Conservation (phyloP, 176 grass and related monocot genomes). For the Coix lacrymajobi region DNA sequence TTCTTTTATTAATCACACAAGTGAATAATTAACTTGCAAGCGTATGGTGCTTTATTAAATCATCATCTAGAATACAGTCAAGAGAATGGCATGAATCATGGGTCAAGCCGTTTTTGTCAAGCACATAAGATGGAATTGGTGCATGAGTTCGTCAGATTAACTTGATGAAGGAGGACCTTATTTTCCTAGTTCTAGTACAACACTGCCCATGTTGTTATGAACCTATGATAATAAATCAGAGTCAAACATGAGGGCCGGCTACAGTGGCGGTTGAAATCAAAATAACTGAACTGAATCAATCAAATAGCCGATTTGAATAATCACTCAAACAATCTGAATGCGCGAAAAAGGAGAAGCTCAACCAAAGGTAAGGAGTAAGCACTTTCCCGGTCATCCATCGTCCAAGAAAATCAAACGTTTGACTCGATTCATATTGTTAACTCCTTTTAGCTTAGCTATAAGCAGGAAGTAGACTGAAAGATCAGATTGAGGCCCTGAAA, state of each 20-base stretch:
- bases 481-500: background rate
- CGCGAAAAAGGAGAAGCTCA: background rate
- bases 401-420: slow-evolving; percentile 22
- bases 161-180: background rate
- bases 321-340: background rate
- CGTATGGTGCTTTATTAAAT: background rate
- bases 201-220: background rate
- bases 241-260: background rate
- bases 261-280: background rate
- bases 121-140: background rate
- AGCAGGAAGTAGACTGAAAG: background rate
- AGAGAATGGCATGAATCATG: background rate
- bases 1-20: too few relatives aligned
- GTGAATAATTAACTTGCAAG: background rate
- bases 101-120: background rate
- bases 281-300: background rate
- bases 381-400: background rate
- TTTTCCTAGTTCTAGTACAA: background rate
- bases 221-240: background rate
- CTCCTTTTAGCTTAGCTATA: background rate
- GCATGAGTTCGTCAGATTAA: background rate
- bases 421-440: slow-evolving; percentile 4
- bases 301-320: slow-evolving; percentile 11
- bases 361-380: background rate
- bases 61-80: background rate